Evolutionary conservation across 2,329 filamentous ascomycete species (phyloP).

Genomic region (Aureobasidium sp.): DNA sequence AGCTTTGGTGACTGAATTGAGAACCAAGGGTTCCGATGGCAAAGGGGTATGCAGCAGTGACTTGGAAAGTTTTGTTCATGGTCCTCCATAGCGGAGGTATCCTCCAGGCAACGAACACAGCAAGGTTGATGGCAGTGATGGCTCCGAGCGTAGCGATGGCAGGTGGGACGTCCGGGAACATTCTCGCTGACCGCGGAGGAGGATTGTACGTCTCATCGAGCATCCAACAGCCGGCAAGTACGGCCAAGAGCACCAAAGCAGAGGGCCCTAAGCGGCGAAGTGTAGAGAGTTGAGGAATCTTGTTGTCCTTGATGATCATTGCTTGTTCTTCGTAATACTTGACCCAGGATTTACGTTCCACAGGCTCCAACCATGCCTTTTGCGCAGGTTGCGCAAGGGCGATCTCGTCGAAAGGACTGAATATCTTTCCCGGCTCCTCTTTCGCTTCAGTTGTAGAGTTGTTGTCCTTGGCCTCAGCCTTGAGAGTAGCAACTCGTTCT

Average conservation of each 20-base stretch:
- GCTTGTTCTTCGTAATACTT: slow-evolving; percentile 42
- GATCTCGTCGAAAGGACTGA: slow-evolving; percentile 19
- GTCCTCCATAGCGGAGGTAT: slow-evolving; percentile 70
- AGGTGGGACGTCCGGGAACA: slow-evolving; percentile 68
- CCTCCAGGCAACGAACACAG: slow-evolving; percentile 67
- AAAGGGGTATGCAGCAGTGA: slow-evolving; percentile 70
- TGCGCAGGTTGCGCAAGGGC: slow-evolving; percentile 14
- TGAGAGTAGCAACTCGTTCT: slow-evolving; percentile 21
- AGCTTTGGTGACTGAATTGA: slow-evolving; percentile 73
- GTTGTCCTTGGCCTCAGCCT: background rate
- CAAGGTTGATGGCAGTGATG: slow-evolving; percentile 66
- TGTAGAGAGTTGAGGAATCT: slow-evolving; percentile 33
- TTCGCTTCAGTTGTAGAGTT: background rate
- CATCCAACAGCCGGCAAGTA: slow-evolving; percentile 32
- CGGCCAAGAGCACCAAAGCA: slow-evolving; percentile 40
- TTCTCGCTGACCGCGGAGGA: slow-evolving; percentile 51
- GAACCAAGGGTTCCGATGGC: slow-evolving; percentile 69
- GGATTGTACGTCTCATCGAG: slow-evolving; percentile 58
- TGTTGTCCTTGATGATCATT: slow-evolving; percentile 36
- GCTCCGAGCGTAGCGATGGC: slow-evolving; percentile 69
- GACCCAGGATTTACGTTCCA: slow-evolving; percentile 37
- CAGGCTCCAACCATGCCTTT: slow-evolving; percentile 33
- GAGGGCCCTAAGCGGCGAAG: slow-evolving; percentile 52
- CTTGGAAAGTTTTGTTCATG: slow-evolving; percentile 74
- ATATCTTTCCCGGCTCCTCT: slow-evolving; percentile 10